A percentile compares a stretch with the other conserved stretches of the same genome.
Conservation (phyloP, 257 asterid species). For the Solanum chilense region DNA sequence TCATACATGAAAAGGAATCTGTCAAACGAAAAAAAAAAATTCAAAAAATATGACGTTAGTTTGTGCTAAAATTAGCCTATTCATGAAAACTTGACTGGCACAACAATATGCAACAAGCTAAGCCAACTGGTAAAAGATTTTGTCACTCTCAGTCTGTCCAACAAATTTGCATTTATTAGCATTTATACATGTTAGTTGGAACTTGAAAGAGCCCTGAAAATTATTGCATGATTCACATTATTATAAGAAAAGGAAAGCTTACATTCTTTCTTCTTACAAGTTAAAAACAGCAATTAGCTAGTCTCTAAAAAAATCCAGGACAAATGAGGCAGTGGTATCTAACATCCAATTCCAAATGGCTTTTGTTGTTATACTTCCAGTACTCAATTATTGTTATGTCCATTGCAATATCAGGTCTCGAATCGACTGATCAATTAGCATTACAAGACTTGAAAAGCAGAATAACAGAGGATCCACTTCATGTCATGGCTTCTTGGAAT, state of each 20-base stretch:
- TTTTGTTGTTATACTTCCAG: not conserved
- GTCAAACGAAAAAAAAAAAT: no score
- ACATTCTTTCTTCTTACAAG: not conserved
- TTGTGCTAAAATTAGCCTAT: not conserved
- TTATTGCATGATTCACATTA: not conserved
- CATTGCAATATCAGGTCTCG: not conserved
- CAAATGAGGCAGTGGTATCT: not conserved
- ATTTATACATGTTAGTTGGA: not conserved
- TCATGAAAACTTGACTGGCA: not conserved
- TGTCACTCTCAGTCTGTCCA: not conserved
- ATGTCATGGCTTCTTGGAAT: not conserved
- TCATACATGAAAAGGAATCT: no score
- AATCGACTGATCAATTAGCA: not conserved
- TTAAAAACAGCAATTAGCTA: not conserved
- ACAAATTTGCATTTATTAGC: not conserved
- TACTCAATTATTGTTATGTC: not conserved
- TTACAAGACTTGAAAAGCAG: not conserved
- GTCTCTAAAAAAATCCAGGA: not conserved
- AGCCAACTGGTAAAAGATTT: not conserved
- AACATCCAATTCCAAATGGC: not conserved
- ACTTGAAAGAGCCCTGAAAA: not conserved
- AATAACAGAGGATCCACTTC: not conserved
- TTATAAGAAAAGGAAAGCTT: not conserved
- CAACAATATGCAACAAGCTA: not conserved
- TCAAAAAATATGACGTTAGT: not conserved